phyloP scores from a whole-genome alignment of 1,284 basidiomycete genomes.

The Paramarasmius palmivorus region DNA sequence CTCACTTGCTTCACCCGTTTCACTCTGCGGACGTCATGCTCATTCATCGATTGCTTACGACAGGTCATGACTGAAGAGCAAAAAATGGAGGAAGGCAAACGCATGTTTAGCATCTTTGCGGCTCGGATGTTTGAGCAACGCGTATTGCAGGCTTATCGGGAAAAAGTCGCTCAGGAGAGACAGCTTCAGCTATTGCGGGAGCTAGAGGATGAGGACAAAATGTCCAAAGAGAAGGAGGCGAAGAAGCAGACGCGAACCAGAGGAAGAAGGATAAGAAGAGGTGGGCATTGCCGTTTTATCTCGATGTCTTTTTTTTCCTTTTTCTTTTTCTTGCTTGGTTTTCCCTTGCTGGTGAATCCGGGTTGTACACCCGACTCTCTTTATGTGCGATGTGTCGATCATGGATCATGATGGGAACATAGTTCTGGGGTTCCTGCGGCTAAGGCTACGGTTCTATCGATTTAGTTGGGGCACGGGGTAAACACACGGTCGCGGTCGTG shows the following conservation, averaged over 20 bases:
- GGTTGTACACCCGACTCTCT: neutral
- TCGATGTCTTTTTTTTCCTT: conserved; percentile 6
- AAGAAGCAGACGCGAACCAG: conserved; percentile 97
- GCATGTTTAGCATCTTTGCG: conserved; percentile 99
- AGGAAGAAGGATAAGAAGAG: conserved; percentile 99
- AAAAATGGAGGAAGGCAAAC: conserved; percentile 97
- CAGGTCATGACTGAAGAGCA: conserved; percentile 84
- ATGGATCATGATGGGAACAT: conserved; percentile 3
- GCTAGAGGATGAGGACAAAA: conserved; percentile 86
- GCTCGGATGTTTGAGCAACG: conserved; percentile 99
- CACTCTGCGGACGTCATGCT: neutral
- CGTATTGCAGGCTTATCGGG: conserved; percentile 90
- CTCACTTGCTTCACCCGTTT: neutral
- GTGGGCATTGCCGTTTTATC: conserved; percentile 42
- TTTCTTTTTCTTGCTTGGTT: neutral
- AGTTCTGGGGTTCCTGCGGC: too few species aligned
- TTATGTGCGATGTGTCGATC: too few species aligned
- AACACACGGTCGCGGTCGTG: neutral
- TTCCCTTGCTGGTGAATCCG: neutral
- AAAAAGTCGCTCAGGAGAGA: conserved; percentile 82
- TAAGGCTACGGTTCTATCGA: too few species aligned
- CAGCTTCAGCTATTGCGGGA: conserved; percentile 87
- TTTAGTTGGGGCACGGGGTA: neutral
- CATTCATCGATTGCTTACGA: conserved; percentile 13
- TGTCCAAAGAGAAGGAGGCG: conserved; percentile 81